phyloP scores from a whole-genome alignment of 73 alveolate species.

The Paraurostyla sp. region DNA sequence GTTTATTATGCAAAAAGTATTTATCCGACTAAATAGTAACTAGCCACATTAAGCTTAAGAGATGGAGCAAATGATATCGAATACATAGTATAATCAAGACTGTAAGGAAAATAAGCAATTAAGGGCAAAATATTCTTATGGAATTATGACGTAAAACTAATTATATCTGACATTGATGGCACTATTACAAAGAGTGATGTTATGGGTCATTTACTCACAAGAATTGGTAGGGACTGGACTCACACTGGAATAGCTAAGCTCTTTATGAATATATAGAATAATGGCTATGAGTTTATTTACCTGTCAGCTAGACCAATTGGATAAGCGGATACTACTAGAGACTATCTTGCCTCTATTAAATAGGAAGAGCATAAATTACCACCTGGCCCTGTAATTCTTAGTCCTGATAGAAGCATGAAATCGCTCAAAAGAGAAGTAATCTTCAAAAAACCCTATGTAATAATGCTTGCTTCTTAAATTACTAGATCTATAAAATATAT shows the following conservation, averaged over 20 bases:
- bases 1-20: constrained; percentile 57
- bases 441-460: constrained; percentile 86
- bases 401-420: constrained; percentile 96
- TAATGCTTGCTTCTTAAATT: background rate
- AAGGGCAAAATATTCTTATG: constrained; percentile 91
- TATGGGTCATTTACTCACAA: constrained; percentile 95
- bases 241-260: constrained; percentile 93
- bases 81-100: constrained; percentile 77
- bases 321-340: constrained; percentile 87
- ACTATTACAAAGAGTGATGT: constrained; percentile 98
- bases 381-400: constrained; percentile 96
- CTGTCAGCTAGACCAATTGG: constrained; percentile 98
- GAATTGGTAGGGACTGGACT: constrained; percentile 96
- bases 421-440: constrained; percentile 96
- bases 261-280: constrained; percentile 76
- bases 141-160: constrained; percentile 86
- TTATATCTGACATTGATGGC: constrained; percentile 98
- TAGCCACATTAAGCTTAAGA: constrained; percentile 75
- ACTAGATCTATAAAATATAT: constrained; percentile 82
- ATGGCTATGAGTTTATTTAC: constrained; percentile 96
- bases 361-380: constrained; percentile 86
- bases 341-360: constrained; percentile 67
- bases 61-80: constrained; percentile 88
- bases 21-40: constrained; percentile 87
- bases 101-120: constrained; percentile 82